Evolutionary conservation across 78 protist genomes (phyloP).

Genomic region (Pigoraptor vietnamica): DNA sequence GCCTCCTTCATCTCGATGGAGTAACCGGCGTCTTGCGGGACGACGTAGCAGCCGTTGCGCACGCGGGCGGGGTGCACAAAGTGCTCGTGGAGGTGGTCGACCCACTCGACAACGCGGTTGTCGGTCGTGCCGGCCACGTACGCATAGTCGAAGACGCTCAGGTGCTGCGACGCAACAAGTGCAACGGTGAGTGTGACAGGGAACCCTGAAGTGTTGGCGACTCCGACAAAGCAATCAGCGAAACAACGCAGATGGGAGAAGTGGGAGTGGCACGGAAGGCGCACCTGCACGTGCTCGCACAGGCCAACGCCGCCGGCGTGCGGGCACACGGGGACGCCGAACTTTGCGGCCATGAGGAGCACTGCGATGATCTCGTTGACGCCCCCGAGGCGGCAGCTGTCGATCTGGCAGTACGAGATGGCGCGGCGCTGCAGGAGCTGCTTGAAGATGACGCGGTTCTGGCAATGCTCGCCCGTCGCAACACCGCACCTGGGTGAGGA

Average conservation of each 20-base stretch:
- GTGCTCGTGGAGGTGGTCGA: slow-evolving; percentile 43
- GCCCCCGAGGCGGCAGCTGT: slow-evolving; percentile 48
- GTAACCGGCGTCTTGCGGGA: slow-evolving; percentile 25
- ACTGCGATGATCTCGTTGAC: slow-evolving; percentile 33
- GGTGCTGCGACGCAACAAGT: background rate
- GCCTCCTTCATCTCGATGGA: slow-evolving; percentile 18
- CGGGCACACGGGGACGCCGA: slow-evolving; percentile 41
- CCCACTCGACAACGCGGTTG: slow-evolving; percentile 9
- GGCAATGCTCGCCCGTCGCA: slow-evolving; percentile 46
- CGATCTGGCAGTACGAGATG: slow-evolving; percentile 25
- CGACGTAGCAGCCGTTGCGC: slow-evolving; percentile 2
- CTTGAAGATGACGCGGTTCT: slow-evolving; percentile 36
- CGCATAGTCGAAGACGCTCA: background rate
- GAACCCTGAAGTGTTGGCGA: slow-evolving; percentile 13
- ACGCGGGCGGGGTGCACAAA: slow-evolving; percentile 8
- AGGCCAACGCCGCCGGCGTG: slow-evolving; percentile 64
- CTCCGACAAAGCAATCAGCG: slow-evolving; percentile 11
- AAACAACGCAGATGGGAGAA: no score
- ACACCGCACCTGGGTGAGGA: background rate
- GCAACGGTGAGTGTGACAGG: background rate
- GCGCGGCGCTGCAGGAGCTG: slow-evolving; percentile 39
- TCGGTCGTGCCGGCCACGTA: background rate
- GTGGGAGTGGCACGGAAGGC: slow-evolving; percentile 22
- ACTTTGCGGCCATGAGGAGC: slow-evolving; percentile 29
- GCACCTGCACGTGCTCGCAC: slow-evolving; percentile 44